These are phyloP conservation scores for Arthrobotrys pseudoclavata DNA, from an alignment of 2,329 filamentous ascomycete genomes.

Conservation along the genomic window DNA sequence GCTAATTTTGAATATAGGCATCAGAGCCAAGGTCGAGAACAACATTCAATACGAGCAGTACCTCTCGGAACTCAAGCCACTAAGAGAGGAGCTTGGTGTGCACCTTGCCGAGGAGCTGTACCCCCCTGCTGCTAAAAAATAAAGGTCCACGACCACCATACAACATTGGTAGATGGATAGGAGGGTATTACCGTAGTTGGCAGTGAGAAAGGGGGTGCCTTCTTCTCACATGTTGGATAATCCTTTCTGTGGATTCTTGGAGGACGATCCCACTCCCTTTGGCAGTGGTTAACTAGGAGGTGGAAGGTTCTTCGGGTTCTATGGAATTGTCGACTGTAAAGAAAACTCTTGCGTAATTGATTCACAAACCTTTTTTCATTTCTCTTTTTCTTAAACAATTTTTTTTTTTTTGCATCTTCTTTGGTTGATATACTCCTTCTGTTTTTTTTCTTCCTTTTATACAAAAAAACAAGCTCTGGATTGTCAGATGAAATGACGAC, in stretches of 20 bases:
- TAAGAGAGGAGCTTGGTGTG: slow-evolving; percentile 94
- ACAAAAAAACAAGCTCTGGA: slow-evolving; percentile 14
- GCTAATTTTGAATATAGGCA: slow-evolving; percentile 72
- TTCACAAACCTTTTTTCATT: slow-evolving; percentile 25
- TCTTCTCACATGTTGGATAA: slow-evolving; percentile 16
- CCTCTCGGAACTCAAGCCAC: slow-evolving; percentile 89
- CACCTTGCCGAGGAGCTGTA: slow-evolving; percentile 93
- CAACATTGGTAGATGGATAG: not conserved
- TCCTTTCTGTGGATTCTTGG: slow-evolving; percentile 21
- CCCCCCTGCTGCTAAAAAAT: slow-evolving; percentile 68
- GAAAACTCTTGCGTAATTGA: slow-evolving; percentile 39
- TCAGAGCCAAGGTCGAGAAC: slow-evolving; percentile 99
- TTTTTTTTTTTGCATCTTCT: not conserved
- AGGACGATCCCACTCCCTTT: not conserved
- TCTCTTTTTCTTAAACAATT: not conserved
- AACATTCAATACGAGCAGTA: slow-evolving; percentile 97
- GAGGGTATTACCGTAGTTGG: not conserved
- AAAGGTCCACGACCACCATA: not conserved
- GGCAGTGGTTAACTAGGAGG: not conserved
- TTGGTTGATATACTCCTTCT: slow-evolving; percentile 5
- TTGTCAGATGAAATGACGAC: slow-evolving; percentile 40
- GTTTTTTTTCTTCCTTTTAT: not conserved
- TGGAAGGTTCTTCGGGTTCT: slow-evolving; percentile 8
- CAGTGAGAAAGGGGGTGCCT: not conserved
- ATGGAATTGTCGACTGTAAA: slow-evolving; percentile 47